Evolutionary conservation across 139 green algal species (phyloP).

Genomic region (Mesostigma viride): DNA sequence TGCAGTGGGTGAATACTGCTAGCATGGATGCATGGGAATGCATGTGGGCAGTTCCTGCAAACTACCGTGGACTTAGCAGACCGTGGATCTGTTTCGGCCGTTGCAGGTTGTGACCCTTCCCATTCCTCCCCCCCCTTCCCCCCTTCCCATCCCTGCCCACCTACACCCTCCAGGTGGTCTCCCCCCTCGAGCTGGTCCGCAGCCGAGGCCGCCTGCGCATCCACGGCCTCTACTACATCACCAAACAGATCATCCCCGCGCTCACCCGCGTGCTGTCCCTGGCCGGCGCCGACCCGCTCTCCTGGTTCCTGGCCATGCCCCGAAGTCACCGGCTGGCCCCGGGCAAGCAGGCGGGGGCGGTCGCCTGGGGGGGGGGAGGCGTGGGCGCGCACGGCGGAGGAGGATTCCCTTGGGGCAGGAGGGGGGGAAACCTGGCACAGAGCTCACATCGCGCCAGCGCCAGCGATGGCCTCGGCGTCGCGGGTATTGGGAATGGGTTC

Average conservation of each 20-base stretch:
- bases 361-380: not conserved
- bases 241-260: slow-evolving; percentile 80
- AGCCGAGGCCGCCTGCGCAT: slow-evolving; percentile 46
- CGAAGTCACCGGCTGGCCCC: slow-evolving; percentile 6
- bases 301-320: slow-evolving; percentile 74
- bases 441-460: slow-evolving; percentile 1
- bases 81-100: not conserved
- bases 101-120: too few relatives aligned
- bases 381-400: not conserved
- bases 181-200: slow-evolving; percentile 58
- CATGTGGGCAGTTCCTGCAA: too few relatives aligned
- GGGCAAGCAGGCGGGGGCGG: slow-evolving; percentile 5
- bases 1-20: too few relatives aligned
- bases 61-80: not conserved
- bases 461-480: not conserved
- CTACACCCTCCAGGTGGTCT: slow-evolving; percentile 41
- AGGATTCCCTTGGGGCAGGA: slow-evolving; percentile 1
- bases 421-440: not conserved
- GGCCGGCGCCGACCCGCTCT: slow-evolving; percentile 67
- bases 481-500: too few relatives aligned
- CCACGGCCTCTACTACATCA: slow-evolving; percentile 89
- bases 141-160: not conserved
- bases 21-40: not conserved
- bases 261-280: slow-evolving; percentile 77
- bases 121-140: too few relatives aligned